Evolutionary conservation across 495 filamentous ascomycete genomes (phyloP).

Genomic region (Penicillium taxi): DNA sequence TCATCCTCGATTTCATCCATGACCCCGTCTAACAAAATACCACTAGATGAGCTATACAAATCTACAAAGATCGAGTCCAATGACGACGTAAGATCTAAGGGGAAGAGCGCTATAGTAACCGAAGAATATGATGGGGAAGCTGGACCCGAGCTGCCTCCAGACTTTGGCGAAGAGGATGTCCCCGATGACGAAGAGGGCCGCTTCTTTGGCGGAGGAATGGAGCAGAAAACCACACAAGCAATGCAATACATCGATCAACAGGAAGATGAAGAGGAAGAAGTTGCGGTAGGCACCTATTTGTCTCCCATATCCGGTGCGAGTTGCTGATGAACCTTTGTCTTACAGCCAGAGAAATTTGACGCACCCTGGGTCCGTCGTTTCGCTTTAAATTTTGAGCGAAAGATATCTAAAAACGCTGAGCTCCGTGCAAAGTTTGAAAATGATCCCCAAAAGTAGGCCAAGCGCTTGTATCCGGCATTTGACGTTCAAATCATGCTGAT

Average conservation of each 20-base stretch:
- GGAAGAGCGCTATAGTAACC: conserved; percentile 49
- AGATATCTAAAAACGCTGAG: conserved; percentile 87
- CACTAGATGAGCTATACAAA: conserved; percentile 72
- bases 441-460: conserved; percentile 72
- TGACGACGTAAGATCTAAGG: conserved; percentile 54
- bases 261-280: conserved; percentile 49
- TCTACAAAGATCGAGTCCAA: conserved; percentile 62
- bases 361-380: conserved; percentile 72
- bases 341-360: conserved; percentile 70
- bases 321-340: conserved; percentile 12
- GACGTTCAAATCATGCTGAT: too few relatives aligned
- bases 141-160: conserved; percentile 62
- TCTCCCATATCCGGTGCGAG: background rate
- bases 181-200: conserved; percentile 85
- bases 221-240: conserved; percentile 69
- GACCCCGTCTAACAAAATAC: conserved; percentile 15
- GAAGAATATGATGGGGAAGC: conserved; percentile 57
- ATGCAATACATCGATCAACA: conserved; percentile 79
- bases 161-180: conserved; percentile 48
- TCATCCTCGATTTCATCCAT: background rate
- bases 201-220: conserved; percentile 92
- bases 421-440: conserved; percentile 79
- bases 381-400: conserved; percentile 81
- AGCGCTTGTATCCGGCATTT: background rate
- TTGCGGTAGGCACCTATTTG: conserved; percentile 26